Percentiles rank a stretch among this genome's conserved stretches.
phyloP scores from a whole-genome alignment of 2,329 filamentous ascomycete species.

The Fusarium sp. region DNA sequence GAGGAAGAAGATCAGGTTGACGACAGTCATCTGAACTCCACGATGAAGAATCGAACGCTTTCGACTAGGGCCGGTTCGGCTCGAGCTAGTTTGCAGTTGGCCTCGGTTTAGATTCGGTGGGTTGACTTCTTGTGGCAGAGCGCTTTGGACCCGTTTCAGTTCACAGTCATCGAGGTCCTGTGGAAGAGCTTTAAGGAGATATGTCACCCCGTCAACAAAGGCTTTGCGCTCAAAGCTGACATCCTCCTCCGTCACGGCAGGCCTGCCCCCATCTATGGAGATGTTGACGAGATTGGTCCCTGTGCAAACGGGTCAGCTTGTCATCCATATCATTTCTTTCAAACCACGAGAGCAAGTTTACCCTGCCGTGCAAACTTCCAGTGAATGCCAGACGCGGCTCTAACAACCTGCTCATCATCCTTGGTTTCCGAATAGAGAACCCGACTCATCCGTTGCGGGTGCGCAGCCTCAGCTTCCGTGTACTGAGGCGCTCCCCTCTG shows the following conservation, averaged over 20 bases:
- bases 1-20: constrained; percentile 65
- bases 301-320: constrained; percentile 22
- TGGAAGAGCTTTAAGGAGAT: constrained; percentile 70
- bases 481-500: constrained; percentile 9
- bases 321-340: neutral
- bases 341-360: constrained; percentile 15
- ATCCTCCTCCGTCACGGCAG: constrained; percentile 38
- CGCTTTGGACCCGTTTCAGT: constrained; percentile 48
- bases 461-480: constrained; percentile 11
- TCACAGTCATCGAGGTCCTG: constrained; percentile 64
- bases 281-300: constrained; percentile 43
- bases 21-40: constrained; percentile 61
- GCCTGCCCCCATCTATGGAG: constrained; percentile 42
- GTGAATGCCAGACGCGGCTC: constrained; percentile 46
- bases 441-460: constrained; percentile 36
- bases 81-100: constrained; percentile 7
- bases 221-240: constrained; percentile 60
- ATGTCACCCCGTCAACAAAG: constrained; percentile 69
- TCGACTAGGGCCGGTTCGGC: neutral
- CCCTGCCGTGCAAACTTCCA: constrained; percentile 49
- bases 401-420: constrained; percentile 32
- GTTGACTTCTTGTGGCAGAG: constrained; percentile 38
- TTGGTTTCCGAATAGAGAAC: constrained; percentile 40
- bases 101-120: neutral
- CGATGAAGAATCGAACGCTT: constrained; percentile 64